Conservation (phyloP, 2,329 filamentous ascomycete species). For the Tolypocladium pustulatum region DNA sequence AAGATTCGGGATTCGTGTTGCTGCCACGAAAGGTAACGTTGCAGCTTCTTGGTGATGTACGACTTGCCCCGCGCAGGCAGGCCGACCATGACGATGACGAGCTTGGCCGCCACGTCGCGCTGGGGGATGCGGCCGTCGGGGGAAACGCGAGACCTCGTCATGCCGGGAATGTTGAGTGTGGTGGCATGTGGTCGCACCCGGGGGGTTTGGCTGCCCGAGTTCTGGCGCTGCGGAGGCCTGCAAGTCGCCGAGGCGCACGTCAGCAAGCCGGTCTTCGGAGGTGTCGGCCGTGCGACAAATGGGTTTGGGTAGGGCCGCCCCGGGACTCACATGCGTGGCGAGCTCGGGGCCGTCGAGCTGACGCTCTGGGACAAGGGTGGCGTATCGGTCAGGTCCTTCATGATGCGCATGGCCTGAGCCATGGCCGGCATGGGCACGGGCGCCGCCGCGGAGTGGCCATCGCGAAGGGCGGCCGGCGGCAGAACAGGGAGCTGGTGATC, state of each 20-base stretch:
- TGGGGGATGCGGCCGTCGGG: slow-evolving; percentile 91
- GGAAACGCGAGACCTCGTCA: slow-evolving; percentile 91
- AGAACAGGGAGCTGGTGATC: slow-evolving; percentile 22
- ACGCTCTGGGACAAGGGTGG: slow-evolving; percentile 46
- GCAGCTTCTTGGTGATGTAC: slow-evolving; percentile 97
- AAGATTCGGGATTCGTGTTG: slow-evolving; percentile 95
- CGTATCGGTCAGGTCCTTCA: slow-evolving; percentile 38
- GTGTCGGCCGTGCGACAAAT: not conserved
- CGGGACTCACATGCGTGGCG: slow-evolving; percentile 45
- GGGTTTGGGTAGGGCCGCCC: not conserved
- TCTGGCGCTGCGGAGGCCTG: slow-evolving; percentile 59
- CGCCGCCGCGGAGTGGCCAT: slow-evolving; percentile 13
- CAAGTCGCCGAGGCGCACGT: slow-evolving; percentile 2
- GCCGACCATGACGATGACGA: slow-evolving; percentile 98
- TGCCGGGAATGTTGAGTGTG: slow-evolving; percentile 89
- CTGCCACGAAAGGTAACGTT: slow-evolving; percentile 91
- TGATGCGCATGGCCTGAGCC: slow-evolving; percentile 28
- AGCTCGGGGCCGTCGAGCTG: slow-evolving; percentile 47
- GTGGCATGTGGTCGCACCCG: slow-evolving; percentile 75
- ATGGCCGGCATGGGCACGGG: slow-evolving; percentile 24
- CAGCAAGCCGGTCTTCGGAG: not conserved
- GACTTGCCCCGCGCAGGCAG: slow-evolving; percentile 92
- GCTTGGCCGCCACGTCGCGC: slow-evolving; percentile 88
- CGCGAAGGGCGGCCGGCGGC: slow-evolving; percentile 20
- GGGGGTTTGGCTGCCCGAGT: slow-evolving; percentile 68